Evolutionary conservation across 1,284 basidiomycete species (phyloP).

Genomic region (Polyporus tsugae): DNA sequence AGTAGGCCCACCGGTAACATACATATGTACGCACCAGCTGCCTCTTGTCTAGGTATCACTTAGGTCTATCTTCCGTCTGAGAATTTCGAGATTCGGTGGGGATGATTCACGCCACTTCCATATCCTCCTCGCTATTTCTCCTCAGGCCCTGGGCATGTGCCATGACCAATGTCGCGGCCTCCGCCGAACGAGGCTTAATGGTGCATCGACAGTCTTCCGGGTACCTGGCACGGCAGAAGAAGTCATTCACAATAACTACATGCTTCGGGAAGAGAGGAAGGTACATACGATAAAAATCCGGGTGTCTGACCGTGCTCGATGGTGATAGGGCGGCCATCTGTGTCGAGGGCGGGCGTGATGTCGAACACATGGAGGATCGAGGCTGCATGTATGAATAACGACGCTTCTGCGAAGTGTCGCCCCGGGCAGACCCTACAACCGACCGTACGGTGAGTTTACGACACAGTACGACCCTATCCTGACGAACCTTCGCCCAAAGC

Average conservation of each 20-base stretch:
- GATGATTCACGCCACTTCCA: neutral
- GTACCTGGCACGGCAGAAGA: neutral
- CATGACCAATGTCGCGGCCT: neutral
- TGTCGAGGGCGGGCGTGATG: conserved; percentile 10
- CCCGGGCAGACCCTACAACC: conserved; percentile 38
- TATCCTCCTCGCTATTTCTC: neutral
- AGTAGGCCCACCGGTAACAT: too few relatives aligned
- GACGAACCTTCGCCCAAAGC: conserved; percentile 1
- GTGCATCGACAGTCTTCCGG: conserved; percentile 13
- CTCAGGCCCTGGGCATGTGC: neutral
- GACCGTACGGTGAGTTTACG: conserved; percentile 9
- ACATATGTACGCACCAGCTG: too few relatives aligned
- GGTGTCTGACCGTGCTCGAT: neutral
- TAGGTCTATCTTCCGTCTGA: neutral
- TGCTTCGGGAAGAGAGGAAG: neutral
- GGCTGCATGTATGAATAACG: conserved; percentile 14
- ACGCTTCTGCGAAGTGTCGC: conserved; percentile 40
- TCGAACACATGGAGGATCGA: conserved; percentile 16
- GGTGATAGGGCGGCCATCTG: neutral
- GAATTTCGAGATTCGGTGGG: neutral
- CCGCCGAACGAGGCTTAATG: conserved; percentile 16
- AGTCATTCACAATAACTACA: neutral
- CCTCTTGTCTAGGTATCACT: too few relatives aligned
- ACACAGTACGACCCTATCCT: neutral
- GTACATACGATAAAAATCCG: conserved; percentile 13